phyloP scores from a whole-genome alignment of 345 rosid species.

The Eucalyptus polybractea region DNA sequence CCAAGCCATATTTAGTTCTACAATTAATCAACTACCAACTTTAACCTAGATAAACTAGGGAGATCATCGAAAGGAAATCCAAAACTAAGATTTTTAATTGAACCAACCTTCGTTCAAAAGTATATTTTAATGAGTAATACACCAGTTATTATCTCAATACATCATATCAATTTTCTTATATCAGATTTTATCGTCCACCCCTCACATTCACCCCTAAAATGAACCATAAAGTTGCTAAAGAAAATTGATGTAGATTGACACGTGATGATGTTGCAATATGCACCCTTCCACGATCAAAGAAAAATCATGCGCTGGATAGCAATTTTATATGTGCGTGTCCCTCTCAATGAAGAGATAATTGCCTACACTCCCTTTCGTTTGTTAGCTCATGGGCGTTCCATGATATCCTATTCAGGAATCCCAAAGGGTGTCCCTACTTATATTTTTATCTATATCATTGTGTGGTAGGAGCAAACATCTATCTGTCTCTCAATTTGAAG shows the following conservation, averaged over 20 bases:
- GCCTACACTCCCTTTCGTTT: not conserved
- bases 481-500: not conserved
- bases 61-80: not conserved
- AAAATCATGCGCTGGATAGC: not conserved
- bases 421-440: not conserved
- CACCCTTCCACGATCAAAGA: not conserved
- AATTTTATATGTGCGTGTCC: not conserved
- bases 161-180: not conserved
- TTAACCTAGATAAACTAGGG: not conserved
- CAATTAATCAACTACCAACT: not conserved
- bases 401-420: not conserved
- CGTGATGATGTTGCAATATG: not conserved
- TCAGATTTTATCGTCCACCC: not conserved
- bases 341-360: not conserved
- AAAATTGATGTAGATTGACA: not conserved
- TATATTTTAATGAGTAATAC: not conserved
- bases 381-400: not conserved
- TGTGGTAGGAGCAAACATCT: not conserved
- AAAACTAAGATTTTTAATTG: not conserved
- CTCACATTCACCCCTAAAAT: rapidly evolving
- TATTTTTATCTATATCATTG: not conserved
- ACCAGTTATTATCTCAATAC: not conserved
- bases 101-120: not conserved
- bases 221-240: not conserved
- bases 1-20: not conserved